Conservation (phyloP, 768 basidiomycete genomes). For the Suillus plorans region DNA sequence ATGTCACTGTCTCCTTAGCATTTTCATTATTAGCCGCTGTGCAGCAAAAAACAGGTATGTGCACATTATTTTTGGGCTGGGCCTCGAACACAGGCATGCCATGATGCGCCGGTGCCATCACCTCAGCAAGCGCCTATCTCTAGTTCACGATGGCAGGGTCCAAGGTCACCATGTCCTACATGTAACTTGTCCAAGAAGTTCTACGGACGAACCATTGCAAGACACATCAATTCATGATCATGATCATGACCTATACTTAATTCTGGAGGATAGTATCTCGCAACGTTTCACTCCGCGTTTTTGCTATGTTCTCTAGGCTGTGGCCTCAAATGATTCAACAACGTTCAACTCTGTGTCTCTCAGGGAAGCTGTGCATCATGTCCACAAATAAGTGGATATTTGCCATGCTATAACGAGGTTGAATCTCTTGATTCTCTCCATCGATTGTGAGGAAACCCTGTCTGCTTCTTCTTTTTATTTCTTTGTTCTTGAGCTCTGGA, state of each 20-base stretch:
- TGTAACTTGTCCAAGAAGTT: background rate
- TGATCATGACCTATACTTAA: slow-evolving; percentile 6
- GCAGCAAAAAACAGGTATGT: background rate
- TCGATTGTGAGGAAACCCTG: background rate
- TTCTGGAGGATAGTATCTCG: background rate
- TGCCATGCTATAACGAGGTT: background rate
- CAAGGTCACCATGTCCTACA: background rate
- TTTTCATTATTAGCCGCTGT: background rate
- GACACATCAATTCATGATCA: background rate
- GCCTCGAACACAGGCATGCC: background rate
- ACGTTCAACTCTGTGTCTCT: background rate
- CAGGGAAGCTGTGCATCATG: slow-evolving; percentile 8
- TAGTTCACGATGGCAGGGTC: background rate
- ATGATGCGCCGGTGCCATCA: background rate
- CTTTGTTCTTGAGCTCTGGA: slow-evolving; percentile 12
- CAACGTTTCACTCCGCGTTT: background rate
- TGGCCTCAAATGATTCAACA: background rate
- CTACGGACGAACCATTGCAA: background rate
- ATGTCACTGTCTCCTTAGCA: background rate
- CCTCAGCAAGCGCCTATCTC: background rate
- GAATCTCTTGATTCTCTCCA: background rate
- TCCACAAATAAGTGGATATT: background rate
- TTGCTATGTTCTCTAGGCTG: background rate
- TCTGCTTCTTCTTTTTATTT: background rate
- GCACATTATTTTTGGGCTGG: background rate